A percentile compares a stretch with the other conserved stretches of the same genome.
Conservation (phyloP, 331 rosid genomes). For the Quercus tomentella region DNA sequence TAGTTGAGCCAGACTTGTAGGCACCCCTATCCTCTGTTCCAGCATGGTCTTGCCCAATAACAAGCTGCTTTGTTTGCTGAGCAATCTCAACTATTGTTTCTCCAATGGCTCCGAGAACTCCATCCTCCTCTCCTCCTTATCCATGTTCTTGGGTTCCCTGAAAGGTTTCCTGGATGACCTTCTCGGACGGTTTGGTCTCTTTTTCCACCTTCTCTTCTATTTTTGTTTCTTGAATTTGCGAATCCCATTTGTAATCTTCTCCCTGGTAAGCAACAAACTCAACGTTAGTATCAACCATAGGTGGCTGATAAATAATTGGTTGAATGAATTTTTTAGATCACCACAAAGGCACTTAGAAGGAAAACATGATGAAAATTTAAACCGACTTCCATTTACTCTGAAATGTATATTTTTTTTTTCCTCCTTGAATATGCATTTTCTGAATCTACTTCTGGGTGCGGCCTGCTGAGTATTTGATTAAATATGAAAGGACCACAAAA, state of each 20-base stretch:
- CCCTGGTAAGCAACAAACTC: neutral
- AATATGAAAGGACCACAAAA: too few relatives aligned
- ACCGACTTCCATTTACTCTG: neutral
- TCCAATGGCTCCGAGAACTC: constrained; percentile 30
- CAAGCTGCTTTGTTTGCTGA: constrained; percentile 29
- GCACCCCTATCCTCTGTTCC: neutral
- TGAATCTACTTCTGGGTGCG: too few relatives aligned
- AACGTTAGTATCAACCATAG: too few relatives aligned
- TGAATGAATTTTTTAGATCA: neutral
- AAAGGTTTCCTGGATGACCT: neutral
- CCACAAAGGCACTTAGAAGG: neutral
- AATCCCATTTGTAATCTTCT: neutral
- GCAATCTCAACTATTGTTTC: constrained; percentile 45
- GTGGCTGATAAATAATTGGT: neutral
- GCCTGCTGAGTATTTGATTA: too few relatives aligned
- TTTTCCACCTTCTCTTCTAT: neutral
- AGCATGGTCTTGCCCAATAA: constrained; percentile 20
- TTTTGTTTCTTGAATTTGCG: neutral
- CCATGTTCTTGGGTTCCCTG: neutral
- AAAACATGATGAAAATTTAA: neutral
- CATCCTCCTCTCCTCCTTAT: neutral
- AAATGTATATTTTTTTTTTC: neutral
- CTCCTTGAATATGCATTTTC: neutral
- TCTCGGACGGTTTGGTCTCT: neutral
- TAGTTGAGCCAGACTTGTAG: neutral